Conservation (phyloP, 202 grass and related monocot genomes). For the Schoenoplectus tabernaemontani region DNA sequence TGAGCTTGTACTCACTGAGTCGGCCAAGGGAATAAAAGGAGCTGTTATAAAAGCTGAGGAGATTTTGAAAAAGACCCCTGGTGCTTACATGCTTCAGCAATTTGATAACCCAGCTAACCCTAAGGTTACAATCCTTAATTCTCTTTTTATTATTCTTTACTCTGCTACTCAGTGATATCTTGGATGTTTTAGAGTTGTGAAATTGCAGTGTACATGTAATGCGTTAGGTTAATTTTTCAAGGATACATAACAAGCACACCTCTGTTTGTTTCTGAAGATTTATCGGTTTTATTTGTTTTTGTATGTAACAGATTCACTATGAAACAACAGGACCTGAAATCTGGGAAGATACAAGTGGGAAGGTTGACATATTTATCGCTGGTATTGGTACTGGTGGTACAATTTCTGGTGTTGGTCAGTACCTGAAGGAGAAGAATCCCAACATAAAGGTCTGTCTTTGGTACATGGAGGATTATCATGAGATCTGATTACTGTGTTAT, state of each 20-base stretch:
- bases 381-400: constrained; percentile 92
- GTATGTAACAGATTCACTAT: constrained; percentile 64
- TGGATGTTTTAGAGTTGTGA: background rate
- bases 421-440: constrained; percentile 75
- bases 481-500: too few relatives aligned
- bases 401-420: constrained; percentile 72
- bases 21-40: constrained; percentile 87
- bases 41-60: constrained; percentile 75
- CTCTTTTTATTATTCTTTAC: background rate
- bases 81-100: constrained; percentile 84
- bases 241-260: background rate
- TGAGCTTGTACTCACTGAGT: constrained; percentile 77
- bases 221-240: background rate
- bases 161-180: background rate
- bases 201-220: background rate
- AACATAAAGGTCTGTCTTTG: constrained; percentile 71
- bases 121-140: constrained; percentile 32
- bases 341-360: constrained; percentile 92
- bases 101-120: constrained; percentile 95
- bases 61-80: constrained; percentile 62
- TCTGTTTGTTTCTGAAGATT: constrained; percentile 1
- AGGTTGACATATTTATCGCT: constrained; percentile 88
- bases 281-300: constrained; percentile 8
- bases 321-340: constrained; percentile 93
- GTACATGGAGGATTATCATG: background rate